Base-by-base conservation (phyloP, 495 filamentous ascomycete species). In the Aspergillus affinis region DNA sequence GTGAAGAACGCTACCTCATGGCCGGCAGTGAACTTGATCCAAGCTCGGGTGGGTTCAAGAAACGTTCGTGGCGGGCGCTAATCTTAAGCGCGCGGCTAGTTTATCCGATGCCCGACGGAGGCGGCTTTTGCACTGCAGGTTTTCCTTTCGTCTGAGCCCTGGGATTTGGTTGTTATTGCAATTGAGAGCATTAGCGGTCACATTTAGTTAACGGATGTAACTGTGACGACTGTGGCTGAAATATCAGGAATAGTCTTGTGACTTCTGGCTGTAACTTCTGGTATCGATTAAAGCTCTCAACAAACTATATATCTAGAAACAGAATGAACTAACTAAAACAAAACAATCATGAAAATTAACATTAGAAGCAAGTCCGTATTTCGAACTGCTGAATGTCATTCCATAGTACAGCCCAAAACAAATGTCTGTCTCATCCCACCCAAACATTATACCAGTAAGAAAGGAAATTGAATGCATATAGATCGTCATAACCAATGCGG, bases 61-160 rank as follows among this genome's bases (percentile, higher is more conserved):
- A 51, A 60, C 48, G 36, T 46, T 69, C 57, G 58, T 71, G 61
- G 61, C 65, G 65, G 62, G 65, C 65, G 65, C 48, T 54, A 63
- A 54, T 26, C 36, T 7, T 45, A 63, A 53, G 54, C 65, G 65
- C 65, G 65, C 65, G 65, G 62, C 62, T 65, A 60, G 12, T n/a
- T 6, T 61, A 60, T 65, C 67, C 61, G 54, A 30, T 20, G 27
- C n/a, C 32, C n/a, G 13, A 30, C 52, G 21, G 12, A 20, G 8
- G 48, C 18, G 19, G 48, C 23, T 17, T 9, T 6, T 21, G 21
- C 48, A 15, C 32, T 36, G 32, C 32, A 36, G 6, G 2, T 36
- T 41, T 17, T 13, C 36, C 10, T 32, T 10, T 32, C 10, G 4
- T 15, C 13, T 13, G 1, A 41, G 13, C 3, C 1, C 13, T 15